phyloP scores from a whole-genome alignment of 164 flowering plant species.

The Chimonanthus salicifolius region DNA sequence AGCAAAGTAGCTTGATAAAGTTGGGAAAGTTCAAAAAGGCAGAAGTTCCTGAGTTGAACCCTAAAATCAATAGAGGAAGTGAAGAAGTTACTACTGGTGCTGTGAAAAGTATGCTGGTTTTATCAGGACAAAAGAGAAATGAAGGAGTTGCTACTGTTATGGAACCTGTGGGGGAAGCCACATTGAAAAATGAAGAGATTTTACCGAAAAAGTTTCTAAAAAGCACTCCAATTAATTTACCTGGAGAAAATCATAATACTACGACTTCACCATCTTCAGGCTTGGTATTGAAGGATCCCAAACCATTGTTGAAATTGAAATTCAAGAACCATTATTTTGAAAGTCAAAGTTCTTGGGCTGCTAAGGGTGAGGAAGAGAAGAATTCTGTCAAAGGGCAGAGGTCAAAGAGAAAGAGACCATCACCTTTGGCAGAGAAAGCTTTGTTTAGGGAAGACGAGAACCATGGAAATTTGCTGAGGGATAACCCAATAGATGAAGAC shows the following conservation, averaged over 20 bases:
- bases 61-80: conserved; percentile 25
- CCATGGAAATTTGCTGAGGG: conserved; percentile 24
- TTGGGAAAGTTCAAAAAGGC: conserved; percentile 38
- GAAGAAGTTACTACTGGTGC: conserved; percentile 25
- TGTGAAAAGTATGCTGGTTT: conserved; percentile 21
- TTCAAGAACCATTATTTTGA: conserved; percentile 61
- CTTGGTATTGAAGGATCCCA: conserved; percentile 48
- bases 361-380: conserved; percentile 60
- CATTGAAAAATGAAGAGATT: conserved; percentile 27
- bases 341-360: conserved; percentile 42
- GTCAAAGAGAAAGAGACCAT: conserved; percentile 88
- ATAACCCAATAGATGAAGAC: conserved; percentile 48
- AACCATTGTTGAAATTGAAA: conserved; percentile 71
- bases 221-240: conserved; percentile 17
- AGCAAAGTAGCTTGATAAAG: conserved; percentile 46
- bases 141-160: conserved; percentile 18
- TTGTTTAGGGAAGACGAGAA: conserved; percentile 39
- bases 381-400: conserved; percentile 85
- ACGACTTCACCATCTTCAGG: conserved; percentile 19
- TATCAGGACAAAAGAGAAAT: conserved; percentile 22
- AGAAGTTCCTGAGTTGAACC: conserved; percentile 33
- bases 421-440: conserved; percentile 39
- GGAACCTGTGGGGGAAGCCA: conserved; percentile 26
- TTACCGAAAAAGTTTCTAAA: conserved; percentile 33
- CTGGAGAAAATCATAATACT: conserved; percentile 28